A percentile compares a stretch with the other conserved stretches of the same genome.
Conservation (phyloP, 2,329 filamentous ascomycete species). For the Bipolaris zeicola region DNA sequence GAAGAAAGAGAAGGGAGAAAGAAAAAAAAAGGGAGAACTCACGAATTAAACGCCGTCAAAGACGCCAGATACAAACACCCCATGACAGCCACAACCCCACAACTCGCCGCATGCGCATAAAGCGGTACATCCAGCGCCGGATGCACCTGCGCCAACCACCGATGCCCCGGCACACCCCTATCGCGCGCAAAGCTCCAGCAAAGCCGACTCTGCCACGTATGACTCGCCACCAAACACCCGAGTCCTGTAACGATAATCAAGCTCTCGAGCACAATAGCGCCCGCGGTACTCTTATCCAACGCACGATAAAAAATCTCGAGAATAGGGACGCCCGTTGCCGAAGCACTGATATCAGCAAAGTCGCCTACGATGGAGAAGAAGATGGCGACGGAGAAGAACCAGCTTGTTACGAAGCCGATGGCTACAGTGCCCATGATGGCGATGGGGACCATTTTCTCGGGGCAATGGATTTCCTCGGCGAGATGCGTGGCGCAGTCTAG, state of each 20-base stretch:
- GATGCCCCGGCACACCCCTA: conserved; percentile 53
- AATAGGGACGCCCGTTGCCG: conserved; percentile 54
- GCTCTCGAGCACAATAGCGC: conserved; percentile 54
- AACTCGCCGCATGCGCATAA: conserved; percentile 52
- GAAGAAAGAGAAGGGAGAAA: too few species aligned
- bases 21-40: conserved; percentile 13
- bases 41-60: conserved; percentile 51
- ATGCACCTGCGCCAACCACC: conserved; percentile 50
- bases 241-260: conserved; percentile 56
- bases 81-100: conserved; percentile 52
- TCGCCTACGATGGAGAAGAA: conserved; percentile 58
- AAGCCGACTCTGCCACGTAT: conserved; percentile 59
- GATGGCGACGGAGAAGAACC: conserved; percentile 56
- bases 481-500: conserved; percentile 59
- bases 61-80: conserved; percentile 55
- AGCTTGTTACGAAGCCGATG: conserved; percentile 57
- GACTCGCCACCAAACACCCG: conserved; percentile 54
- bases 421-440: conserved; percentile 57
- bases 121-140: conserved; percentile 53
- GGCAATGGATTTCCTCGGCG: conserved; percentile 57
- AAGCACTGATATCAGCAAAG: conserved; percentile 49
- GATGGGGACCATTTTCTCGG: conserved; percentile 56
- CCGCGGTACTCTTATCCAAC: conserved; percentile 46
- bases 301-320: conserved; percentile 56
- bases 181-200: conserved; percentile 62